These are phyloP conservation scores for Aspergillus nanangensis DNA, from an alignment of 495 filamentous ascomycete species.

Conservation along the genomic window DNA sequence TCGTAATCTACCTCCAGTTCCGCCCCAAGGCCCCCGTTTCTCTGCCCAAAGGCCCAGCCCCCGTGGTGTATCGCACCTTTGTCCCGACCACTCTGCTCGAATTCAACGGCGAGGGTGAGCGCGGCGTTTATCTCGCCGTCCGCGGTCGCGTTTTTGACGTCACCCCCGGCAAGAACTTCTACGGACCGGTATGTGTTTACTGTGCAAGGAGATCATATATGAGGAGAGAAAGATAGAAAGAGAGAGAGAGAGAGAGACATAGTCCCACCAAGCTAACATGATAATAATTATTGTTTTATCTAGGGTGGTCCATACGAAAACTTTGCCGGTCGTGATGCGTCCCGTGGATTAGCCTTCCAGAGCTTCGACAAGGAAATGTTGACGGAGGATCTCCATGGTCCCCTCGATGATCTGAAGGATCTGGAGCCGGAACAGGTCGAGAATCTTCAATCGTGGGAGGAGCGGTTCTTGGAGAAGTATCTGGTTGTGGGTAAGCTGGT, in stretches of 20 bases:
- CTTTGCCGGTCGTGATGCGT: conserved; percentile 94
- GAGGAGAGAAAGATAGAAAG: background rate
- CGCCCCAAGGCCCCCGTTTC: conserved; percentile 54
- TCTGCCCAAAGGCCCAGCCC: conserved; percentile 65
- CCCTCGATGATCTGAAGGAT: conserved; percentile 75
- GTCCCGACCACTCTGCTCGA: conserved; percentile 78
- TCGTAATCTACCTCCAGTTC: conserved; percentile 65
- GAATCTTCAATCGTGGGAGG: conserved; percentile 85
- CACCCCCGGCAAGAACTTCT: conserved; percentile 78
- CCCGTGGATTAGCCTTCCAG: conserved; percentile 79
- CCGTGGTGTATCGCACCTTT: conserved; percentile 86
- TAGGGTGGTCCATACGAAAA: conserved; percentile 85
- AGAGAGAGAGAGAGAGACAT: too few relatives aligned
- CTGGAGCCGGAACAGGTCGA: conserved; percentile 74
- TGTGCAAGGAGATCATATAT: background rate
- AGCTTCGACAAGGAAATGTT: conserved; percentile 97
- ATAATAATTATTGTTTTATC: background rate
- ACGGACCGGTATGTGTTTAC: conserved; percentile 59
- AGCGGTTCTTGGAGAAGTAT: conserved; percentile 90
- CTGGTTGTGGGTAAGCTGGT: conserved; percentile 89
- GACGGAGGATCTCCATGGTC: conserved; percentile 84
- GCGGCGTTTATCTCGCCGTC: conserved; percentile 80
- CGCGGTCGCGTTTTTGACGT: conserved; percentile 87
- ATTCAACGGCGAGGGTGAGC: conserved; percentile 75
- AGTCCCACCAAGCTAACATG: background rate